A percentile compares a stretch with the other conserved stretches of the same genome.
These are phyloP conservation scores for Endothia cerciana DNA, from an alignment of 2,329 filamentous ascomycete genomes.

Conservation along the genomic window DNA sequence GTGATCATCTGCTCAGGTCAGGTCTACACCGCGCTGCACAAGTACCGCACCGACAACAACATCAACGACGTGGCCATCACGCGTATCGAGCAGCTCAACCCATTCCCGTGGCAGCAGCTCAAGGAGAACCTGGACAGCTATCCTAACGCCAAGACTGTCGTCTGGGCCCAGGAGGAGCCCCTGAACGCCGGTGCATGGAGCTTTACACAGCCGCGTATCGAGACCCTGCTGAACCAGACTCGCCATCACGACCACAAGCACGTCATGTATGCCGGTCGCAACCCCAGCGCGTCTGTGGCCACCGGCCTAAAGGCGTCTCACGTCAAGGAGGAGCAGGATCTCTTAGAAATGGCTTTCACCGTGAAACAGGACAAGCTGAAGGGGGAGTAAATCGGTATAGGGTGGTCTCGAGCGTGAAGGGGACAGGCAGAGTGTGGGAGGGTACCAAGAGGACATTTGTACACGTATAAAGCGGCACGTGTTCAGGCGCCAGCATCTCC, in stretches of 20 bases:
- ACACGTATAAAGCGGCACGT: slow-evolving; percentile 16
- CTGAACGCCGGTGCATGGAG: slow-evolving; percentile 97
- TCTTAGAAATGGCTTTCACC: slow-evolving; percentile 69
- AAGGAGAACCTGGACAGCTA: slow-evolving; percentile 97
- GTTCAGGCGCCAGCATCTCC: slow-evolving; percentile 17
- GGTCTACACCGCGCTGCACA: slow-evolving; percentile 87
- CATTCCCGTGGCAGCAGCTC: slow-evolving; percentile 97
- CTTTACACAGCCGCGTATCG: slow-evolving; percentile 95
- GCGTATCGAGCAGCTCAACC: slow-evolving; percentile 95
- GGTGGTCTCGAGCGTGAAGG: not conserved
- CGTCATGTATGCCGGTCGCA: slow-evolving; percentile 94
- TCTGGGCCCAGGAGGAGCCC: slow-evolving; percentile 97
- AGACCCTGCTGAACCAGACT: slow-evolving; percentile 93
- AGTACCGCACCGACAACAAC: slow-evolving; percentile 85
- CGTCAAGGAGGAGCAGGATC: slow-evolving; percentile 87
- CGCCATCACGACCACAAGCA: slow-evolving; percentile 91
- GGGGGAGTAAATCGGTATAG: slow-evolving; percentile 54
- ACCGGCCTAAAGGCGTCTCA: slow-evolving; percentile 89
- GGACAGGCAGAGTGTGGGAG: not conserved
- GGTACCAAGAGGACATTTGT: not conserved
- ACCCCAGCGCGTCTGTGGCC: slow-evolving; percentile 90
- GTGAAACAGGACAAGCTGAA: slow-evolving; percentile 72
- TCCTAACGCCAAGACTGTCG: slow-evolving; percentile 95
- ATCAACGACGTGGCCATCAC: slow-evolving; percentile 92
- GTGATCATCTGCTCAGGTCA: slow-evolving; percentile 95